phyloP scores from a whole-genome alignment of 805 yeast genomes.

The Lipomyces mesembrius region DNA sequence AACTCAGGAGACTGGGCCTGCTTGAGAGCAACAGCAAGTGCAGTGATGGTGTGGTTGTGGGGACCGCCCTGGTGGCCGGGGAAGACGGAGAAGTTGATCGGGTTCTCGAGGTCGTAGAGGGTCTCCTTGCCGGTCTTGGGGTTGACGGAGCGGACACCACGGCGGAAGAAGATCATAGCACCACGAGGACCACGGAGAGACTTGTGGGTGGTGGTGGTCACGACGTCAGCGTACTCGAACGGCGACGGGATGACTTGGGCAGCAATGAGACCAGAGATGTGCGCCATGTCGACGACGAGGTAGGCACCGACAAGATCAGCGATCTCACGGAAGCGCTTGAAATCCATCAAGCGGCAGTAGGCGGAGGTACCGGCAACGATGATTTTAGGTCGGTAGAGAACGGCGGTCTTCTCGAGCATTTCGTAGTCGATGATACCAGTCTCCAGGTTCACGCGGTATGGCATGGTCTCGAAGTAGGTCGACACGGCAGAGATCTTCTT shows the following conservation, averaged over 20 bases:
- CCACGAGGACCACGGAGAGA: constrained; percentile 99
- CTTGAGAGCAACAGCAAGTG: constrained; percentile 93
- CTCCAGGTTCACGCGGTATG: constrained; percentile 87
- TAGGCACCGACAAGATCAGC: constrained; percentile 98
- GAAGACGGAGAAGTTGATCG: constrained; percentile 97
- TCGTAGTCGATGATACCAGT: constrained; percentile 98
- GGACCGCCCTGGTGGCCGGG: constrained; percentile 99
- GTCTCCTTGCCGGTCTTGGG: constrained; percentile 92
- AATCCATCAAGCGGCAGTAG: constrained; percentile 94
- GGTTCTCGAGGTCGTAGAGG: constrained; percentile 87
- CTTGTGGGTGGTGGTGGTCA: constrained; percentile 98
- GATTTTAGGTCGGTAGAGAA: constrained; percentile 92
- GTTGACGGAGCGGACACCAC: constrained; percentile 85
- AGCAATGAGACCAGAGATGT: constrained; percentile 92
- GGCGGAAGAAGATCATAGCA: constrained; percentile 98
- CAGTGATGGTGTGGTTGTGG: constrained; percentile 98
- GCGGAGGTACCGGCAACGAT: constrained; percentile 98
- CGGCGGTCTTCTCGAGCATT: constrained; percentile 86
- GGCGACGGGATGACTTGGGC: constrained; percentile 97
- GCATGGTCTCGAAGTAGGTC: constrained; percentile 97
- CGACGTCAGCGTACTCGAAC: constrained; percentile 95
- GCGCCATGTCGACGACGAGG: constrained; percentile 97
- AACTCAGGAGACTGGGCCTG: constrained; percentile 92
- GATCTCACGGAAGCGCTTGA: constrained; percentile 92
- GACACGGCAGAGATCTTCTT: constrained; percentile 95